Percentiles rank a stretch among this genome's conserved stretches.
Evolutionary conservation across 75 land plant species (phyloP).

Genomic region (Pinus taeda): DNA sequence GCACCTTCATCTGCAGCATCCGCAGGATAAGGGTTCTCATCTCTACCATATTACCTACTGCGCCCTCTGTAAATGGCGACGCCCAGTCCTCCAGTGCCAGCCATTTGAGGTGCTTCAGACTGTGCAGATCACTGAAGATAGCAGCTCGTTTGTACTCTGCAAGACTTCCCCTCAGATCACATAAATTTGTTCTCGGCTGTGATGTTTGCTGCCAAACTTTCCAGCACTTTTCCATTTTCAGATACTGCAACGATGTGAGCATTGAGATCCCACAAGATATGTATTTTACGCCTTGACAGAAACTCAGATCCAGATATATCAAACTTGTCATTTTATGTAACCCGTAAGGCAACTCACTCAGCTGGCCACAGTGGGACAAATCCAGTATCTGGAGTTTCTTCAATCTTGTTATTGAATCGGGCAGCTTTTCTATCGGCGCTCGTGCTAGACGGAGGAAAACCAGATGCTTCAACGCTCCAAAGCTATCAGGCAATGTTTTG

Average conservation of each 20-base stretch:
- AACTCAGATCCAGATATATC: neutral
- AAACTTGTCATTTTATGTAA: neutral
- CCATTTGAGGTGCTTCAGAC: neutral
- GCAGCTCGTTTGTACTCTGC: neutral
- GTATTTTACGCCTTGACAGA: neutral
- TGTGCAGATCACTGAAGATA: neutral
- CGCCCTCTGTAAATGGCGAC: neutral
- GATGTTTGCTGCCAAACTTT: neutral
- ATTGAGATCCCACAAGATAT: neutral
- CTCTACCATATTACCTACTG: neutral
- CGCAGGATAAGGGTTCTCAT: neutral
- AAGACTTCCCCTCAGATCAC: too few species aligned
- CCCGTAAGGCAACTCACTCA: neutral
- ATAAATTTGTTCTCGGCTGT: neutral
- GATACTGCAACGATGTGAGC: neutral
- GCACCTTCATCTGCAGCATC: neutral
- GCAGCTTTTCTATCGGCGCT: neutral
- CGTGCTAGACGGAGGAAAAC: neutral
- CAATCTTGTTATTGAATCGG: neutral
- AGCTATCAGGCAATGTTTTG: neutral
- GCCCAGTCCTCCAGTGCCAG: neutral
- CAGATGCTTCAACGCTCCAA: neutral
- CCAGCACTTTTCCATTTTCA: neutral
- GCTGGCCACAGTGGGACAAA: neutral
- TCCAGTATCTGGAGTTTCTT: constrained; percentile 5